Evolutionary conservation across 2,329 filamentous ascomycete species (phyloP), one percentile per base, ranked within the genome.

Genomic region (Penicillium sp.): DNA sequence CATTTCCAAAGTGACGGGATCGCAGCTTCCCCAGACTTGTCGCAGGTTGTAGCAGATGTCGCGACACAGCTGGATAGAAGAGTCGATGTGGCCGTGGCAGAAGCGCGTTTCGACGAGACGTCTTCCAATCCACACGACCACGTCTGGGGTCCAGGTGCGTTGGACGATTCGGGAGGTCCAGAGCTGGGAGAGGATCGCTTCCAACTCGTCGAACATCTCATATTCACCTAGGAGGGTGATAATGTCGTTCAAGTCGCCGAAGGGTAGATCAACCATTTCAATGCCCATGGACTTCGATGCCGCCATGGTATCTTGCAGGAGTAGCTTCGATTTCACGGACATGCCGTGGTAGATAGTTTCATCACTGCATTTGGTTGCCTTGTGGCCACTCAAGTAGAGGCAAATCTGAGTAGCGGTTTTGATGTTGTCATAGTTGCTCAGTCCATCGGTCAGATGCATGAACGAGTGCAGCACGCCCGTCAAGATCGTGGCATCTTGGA

Each of bases 41-140:
- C 79, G 78, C 57, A 83, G 73, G 63, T 83, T 83, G 72, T 83
- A 83, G 38, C 78, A 78, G 53, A 83, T 82, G 63, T 81, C 79
- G 62, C 81, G 81, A 66, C 76, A 79, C 2, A 83, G 76, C 47
- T 74, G 72, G 40, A 78, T 73, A 10, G 78, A 74, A 2, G 71
- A 70, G 56, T 76, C 69, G 43, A 77, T 74, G 43, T 77, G 70
- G 39, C 76, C 76, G 31, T 78, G 75, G 40, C 79, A 76, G 70
- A 81, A 83, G 46, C 79, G 79, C 1, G 79, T 79, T 63, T 79
- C 77, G 47, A 83, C 79, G 46, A 83, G 78, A 11, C 77, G 75
- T 40, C 78, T 78, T n/a, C 81, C 81, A 27, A 83, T 79, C 62
- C 76, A 76, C 53, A 83, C 75, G 18, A 83, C 72, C 3, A 79